phyloP scores from a whole-genome alignment of 2,329 filamentous ascomycete genomes.

The Stemphylium beticola region DNA sequence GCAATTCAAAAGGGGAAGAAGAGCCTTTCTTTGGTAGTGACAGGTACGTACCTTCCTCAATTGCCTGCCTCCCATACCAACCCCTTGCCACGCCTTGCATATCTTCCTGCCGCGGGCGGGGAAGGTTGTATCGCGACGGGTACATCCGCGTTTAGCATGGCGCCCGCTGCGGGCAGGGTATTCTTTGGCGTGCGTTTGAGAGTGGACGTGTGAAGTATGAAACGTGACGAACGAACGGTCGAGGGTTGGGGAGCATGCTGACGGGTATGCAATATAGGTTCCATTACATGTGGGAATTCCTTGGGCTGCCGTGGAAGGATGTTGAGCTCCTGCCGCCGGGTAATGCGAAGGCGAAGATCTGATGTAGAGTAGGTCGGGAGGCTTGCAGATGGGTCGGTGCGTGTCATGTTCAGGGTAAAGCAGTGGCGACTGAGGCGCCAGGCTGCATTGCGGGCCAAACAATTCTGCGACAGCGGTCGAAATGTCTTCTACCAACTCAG shows the following conservation, averaged over 20 bases:
- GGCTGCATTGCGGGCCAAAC: neutral
- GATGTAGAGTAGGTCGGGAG: constrained; percentile 7
- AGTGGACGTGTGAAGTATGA: constrained; percentile 21
- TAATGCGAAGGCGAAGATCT: constrained; percentile 40
- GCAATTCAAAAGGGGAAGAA: constrained; percentile 61
- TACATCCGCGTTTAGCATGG: constrained; percentile 11
- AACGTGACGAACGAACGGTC: constrained; percentile 14
- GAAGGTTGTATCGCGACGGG: constrained; percentile 2
- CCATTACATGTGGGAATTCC: constrained; percentile 70
- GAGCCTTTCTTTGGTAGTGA: constrained; percentile 82
- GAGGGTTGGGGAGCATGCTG: constrained; percentile 16
- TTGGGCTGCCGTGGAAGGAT: constrained; percentile 66
- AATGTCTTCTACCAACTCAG: constrained; percentile 1
- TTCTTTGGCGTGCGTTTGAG: neutral
- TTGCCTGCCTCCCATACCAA: neutral
- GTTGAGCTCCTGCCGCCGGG: constrained; percentile 53
- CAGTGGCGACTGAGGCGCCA: constrained; percentile 1
- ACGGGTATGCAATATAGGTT: constrained; percentile 55
- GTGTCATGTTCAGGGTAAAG: neutral
- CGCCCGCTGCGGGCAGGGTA: constrained; percentile 15
- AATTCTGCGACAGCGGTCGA: constrained; percentile 2
- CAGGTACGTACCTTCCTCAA: constrained; percentile 51
- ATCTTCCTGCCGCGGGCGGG: neutral
- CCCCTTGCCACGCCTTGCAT: neutral
- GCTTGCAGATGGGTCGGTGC: constrained; percentile 1